Evolutionary conservation across 2,329 filamentous ascomycete species (phyloP).

Genomic region (Colletotrichum lini): DNA sequence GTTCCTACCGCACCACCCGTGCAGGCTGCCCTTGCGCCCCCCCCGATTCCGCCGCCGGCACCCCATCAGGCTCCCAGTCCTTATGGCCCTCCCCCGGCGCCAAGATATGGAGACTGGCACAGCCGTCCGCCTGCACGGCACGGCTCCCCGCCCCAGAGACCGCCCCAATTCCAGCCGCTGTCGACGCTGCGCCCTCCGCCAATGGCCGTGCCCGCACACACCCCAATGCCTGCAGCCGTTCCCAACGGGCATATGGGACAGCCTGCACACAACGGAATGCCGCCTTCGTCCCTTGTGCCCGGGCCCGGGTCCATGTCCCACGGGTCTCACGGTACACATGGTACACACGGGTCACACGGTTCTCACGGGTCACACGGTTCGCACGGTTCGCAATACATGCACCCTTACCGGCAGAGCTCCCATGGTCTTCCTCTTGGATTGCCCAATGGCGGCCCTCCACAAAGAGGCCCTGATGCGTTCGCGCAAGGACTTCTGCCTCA

Average conservation of each 20-base stretch:
- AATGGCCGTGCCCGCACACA: conserved; percentile 57
- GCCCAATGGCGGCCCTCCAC: conserved; percentile 58
- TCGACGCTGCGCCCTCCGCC: conserved; percentile 66
- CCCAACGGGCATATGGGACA: conserved; percentile 59
- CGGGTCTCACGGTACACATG: conserved; percentile 12
- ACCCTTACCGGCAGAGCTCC: conserved; percentile 50
- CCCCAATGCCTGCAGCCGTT: conserved; percentile 57
- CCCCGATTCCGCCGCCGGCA: conserved; percentile 52
- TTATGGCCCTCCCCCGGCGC: conserved; percentile 48
- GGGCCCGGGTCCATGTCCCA: conserved; percentile 58
- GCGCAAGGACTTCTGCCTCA: conserved; percentile 60
- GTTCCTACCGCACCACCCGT: conserved; percentile 41
- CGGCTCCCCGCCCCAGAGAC: conserved; percentile 62
- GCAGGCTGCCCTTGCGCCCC: conserved; percentile 47
- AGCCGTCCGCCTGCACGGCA: conserved; percentile 64
- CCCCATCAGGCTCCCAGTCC: conserved; percentile 53
- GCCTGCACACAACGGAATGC: conserved; percentile 61
- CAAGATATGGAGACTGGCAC: conserved; percentile 60
- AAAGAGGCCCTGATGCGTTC: conserved; percentile 62
- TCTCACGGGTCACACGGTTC: neutral
- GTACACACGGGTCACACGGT: neutral
- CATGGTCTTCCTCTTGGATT: conserved; percentile 49
- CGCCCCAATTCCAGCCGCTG: conserved; percentile 53
- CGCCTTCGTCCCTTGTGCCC: conserved; percentile 59
- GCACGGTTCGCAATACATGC: conserved; percentile 48